These are phyloP conservation scores for Vicia faba DNA, from an alignment of 306 rosid species.

Conservation along the genomic window DNA sequence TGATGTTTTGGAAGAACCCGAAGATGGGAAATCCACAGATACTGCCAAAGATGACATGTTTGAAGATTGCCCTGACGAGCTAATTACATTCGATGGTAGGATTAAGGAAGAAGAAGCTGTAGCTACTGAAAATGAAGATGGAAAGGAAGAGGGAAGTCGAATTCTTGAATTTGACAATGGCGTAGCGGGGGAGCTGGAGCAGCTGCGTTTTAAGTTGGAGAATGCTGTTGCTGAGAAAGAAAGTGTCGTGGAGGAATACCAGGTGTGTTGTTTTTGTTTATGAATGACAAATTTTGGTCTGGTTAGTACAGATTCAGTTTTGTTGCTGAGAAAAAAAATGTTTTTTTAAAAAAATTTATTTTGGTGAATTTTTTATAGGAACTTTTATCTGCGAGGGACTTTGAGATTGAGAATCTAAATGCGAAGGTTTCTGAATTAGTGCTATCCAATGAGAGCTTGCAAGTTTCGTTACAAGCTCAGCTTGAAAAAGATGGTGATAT, in stretches of 20 bases:
- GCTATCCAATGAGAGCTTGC: slow-evolving; percentile 47
- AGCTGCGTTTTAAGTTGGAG: slow-evolving; percentile 42
- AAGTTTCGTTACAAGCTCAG: slow-evolving; percentile 42
- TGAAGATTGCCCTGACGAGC: slow-evolving; percentile 89
- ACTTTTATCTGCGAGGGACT: slow-evolving; percentile 56
- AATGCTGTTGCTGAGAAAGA: slow-evolving; percentile 52
- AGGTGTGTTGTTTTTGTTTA: slow-evolving; percentile 46
- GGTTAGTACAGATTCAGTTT: not conserved
- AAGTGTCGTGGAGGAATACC: slow-evolving; percentile 37
- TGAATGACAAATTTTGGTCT: slow-evolving; percentile 6
- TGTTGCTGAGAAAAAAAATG: slow-evolving; percentile 49
- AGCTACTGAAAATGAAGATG: slow-evolving; percentile 27
- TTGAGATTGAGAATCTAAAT: slow-evolving; percentile 71
- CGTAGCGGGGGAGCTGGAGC: slow-evolving; percentile 41
- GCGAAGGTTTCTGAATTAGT: slow-evolving; percentile 53
- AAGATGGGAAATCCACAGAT: slow-evolving; percentile 49
- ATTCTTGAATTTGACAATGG: slow-evolving; percentile 34
- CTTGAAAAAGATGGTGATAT: slow-evolving; percentile 47
- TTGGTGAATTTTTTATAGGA: slow-evolving; percentile 43
- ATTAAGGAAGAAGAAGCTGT: slow-evolving; percentile 52
- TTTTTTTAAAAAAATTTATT: slow-evolving; percentile 9
- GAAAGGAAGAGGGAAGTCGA: slow-evolving; percentile 42
- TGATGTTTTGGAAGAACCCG: slow-evolving; percentile 40
- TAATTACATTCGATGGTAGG: slow-evolving; percentile 43
- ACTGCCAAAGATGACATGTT: slow-evolving; percentile 77